Evolutionary conservation across 345 rosid species (phyloP), one percentile per base, ranked within the genome.

Genomic region (Conringia planisiliqua): DNA sequence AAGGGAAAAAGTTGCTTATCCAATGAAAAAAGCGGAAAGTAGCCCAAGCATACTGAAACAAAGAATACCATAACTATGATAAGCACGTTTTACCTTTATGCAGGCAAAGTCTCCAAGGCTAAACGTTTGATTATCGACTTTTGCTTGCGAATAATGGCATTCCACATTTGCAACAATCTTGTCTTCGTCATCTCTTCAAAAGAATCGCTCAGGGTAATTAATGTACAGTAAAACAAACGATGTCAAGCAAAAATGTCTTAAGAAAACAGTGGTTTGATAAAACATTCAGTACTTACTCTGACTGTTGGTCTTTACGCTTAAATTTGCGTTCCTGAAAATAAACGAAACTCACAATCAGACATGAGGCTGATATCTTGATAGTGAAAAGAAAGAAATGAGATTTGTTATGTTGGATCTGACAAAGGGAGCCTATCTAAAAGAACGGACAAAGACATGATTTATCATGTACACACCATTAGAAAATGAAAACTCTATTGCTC

Each of bases 131-230:
- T 84, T 85, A 20, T 61, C 78, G 52, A 93, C 69, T 66, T 76
- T 77, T 83, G 96, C 98, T 78, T 84, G 93, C 66, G 69, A 71
- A 74, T 89, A 91, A 85, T 91, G 98, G 74, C 93, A 87, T 85
- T 88, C 86, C 80, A 88, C 98, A 68, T 91, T 86, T 83, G 87
- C 81, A 70, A 87, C 79, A 72, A 89, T 83, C 82, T 78, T 79
- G 76, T 89, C 89, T 81, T 91, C 90, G 63, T 89, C 93, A 75
- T 87, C 91, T 51, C 87, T 85, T 42, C 66, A 70, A 74, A 54
- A 66, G n/a, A 38, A 32, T 11, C 36, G 44, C 59, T 40, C 59
- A n/a, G 36, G 32, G 62, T 65, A 47, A 54, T 68, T 46, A 73
- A 74, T 68, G 60, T 27, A 62, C 13, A 77, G 65, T 62, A 75